A percentile compares a stretch with the other conserved stretches of the same genome.
Conservation (phyloP, 75 land plant genomes). For the Cupressus sempervirens region DNA sequence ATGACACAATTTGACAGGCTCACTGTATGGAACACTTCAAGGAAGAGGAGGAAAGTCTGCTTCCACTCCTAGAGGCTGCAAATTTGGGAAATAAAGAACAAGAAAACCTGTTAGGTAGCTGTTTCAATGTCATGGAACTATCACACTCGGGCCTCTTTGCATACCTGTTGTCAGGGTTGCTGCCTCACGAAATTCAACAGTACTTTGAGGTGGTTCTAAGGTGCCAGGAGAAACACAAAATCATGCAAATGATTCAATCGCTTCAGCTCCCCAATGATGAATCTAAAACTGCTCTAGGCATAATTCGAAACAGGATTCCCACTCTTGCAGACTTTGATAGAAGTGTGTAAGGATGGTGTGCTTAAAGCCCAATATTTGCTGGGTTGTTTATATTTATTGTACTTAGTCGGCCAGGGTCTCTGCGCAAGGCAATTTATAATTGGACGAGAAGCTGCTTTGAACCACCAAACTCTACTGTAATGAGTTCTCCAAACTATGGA, state of each 20-base stretch:
- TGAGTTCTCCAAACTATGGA: background rate
- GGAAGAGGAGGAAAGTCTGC: conserved; percentile 69
- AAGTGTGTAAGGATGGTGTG: background rate
- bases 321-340: background rate
- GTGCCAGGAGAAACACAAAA: conserved; percentile 8
- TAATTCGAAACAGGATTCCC: background rate
- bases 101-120: conserved; percentile 32
- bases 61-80: conserved; percentile 64
- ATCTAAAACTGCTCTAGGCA: background rate
- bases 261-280: conserved; percentile 2
- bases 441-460: background rate
- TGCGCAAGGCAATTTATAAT: background rate
- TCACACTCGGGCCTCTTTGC: conserved; percentile 52
- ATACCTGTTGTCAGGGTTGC: conserved; percentile 61
- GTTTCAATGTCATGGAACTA: conserved; percentile 42
- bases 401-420: background rate
- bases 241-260: background rate
- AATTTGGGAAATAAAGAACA: conserved; percentile 47
- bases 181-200: conserved; percentile 55
- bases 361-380: background rate
- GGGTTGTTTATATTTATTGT: background rate
- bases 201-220: conserved; percentile 43
- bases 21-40: conserved; percentile 65
- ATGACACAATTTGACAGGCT: conserved; percentile 26
- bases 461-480: background rate